Evolutionary conservation across 805 yeast genomes (phyloP).

Genomic region (Cyberlindnera mycetangii): DNA sequence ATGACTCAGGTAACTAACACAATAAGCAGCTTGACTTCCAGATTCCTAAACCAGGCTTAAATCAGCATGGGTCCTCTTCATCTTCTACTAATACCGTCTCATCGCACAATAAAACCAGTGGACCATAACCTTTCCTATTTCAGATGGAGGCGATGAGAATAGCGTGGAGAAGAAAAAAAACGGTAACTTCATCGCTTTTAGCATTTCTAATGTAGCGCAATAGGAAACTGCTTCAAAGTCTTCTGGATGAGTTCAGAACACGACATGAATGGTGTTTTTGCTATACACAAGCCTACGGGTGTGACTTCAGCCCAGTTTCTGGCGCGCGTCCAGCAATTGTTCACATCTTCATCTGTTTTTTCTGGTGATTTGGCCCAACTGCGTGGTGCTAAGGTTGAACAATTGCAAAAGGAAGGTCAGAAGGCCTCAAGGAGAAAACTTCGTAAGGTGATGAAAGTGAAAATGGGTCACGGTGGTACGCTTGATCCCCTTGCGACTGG

Average conservation of each 20-base stretch:
- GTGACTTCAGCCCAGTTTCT: slow-evolving; percentile 75
- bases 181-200: no score
- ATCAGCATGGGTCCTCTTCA: not conserved
- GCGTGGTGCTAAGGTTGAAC: slow-evolving; percentile 43
- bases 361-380: slow-evolving; percentile 49
- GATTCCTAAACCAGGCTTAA: slow-evolving; percentile 41
- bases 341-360: slow-evolving; percentile 60
- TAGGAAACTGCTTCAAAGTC: not conserved
- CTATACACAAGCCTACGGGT: slow-evolving; percentile 86
- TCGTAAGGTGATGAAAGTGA: slow-evolving; percentile 54
- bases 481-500: slow-evolving; percentile 97
- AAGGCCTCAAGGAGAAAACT: slow-evolving; percentile 51
- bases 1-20: not conserved
- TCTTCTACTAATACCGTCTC: not conserved
- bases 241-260: slow-evolving; percentile 1
- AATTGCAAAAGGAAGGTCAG: slow-evolving; percentile 36
- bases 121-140: not conserved
- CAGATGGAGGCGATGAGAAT: not conserved
- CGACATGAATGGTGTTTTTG: slow-evolving; percentile 87
- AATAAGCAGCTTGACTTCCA: slow-evolving; percentile 40
- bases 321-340: slow-evolving; percentile 56
- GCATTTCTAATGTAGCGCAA: not conserved
- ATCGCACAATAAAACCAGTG: not conserved
- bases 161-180: no score
- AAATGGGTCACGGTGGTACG: slow-evolving; percentile 98